These are phyloP conservation scores for Yarrowia sp. DNA, from an alignment of 805 yeast genomes.

Conservation along the genomic window DNA sequence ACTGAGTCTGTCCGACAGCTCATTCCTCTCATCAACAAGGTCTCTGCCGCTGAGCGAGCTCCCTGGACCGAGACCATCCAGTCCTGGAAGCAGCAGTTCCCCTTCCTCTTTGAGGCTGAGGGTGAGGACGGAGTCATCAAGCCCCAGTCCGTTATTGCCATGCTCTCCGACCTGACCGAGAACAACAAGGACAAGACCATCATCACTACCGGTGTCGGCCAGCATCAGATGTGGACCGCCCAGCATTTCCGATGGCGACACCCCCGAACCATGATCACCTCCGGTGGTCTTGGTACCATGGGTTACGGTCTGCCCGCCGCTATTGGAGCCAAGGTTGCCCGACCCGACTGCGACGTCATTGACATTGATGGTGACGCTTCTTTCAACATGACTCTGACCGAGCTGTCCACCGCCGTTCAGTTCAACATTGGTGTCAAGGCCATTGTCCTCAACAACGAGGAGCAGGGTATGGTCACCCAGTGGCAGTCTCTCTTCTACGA, in stretches of 20 bases:
- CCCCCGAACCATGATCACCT: constrained; percentile 94
- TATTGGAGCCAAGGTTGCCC: constrained; percentile 96
- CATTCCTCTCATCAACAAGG: constrained; percentile 73
- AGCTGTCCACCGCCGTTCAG: constrained; percentile 92
- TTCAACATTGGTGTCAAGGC: constrained; percentile 90
- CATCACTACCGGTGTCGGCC: constrained; percentile 98
- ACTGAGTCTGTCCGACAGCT: constrained; percentile 74
- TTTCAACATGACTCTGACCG: constrained; percentile 97
- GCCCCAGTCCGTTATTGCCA: constrained; percentile 89
- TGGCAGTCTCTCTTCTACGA: constrained; percentile 98
- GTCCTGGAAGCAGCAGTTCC: constrained; percentile 86
- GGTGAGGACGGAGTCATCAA: constrained; percentile 61
- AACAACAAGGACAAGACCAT: constrained; percentile 73
- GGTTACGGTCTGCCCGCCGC: constrained; percentile 98
- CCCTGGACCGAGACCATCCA: constrained; percentile 80
- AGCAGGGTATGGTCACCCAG: constrained; percentile 99
- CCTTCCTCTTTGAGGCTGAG: constrained; percentile 81
- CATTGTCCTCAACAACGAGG: constrained; percentile 91
- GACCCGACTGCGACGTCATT: constrained; percentile 92
- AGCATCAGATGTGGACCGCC: constrained; percentile 99
- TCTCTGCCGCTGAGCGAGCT: constrained; percentile 56
- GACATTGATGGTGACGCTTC: constrained; percentile 99
- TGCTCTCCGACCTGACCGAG: constrained; percentile 75
- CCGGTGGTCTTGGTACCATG: constrained; percentile 99
- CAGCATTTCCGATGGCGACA: constrained; percentile 94